Evolutionary conservation across 805 yeast species (phyloP), one percentile per base, ranked within the genome.

Genomic region (Torulaspora franciscae): DNA sequence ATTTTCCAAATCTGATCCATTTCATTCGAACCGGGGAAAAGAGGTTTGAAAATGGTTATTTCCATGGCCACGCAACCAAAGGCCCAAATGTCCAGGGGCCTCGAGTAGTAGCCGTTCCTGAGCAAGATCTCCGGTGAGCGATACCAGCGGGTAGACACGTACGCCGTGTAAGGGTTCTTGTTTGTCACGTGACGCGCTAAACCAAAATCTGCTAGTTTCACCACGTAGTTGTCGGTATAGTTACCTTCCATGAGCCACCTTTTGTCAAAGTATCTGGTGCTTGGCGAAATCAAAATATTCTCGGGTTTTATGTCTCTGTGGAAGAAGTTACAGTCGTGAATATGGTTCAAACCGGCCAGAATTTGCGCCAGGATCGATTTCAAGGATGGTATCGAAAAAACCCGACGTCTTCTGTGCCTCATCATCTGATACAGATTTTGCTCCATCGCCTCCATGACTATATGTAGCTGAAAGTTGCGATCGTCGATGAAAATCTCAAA

Each of bases 301-400:
- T 91, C 97, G 0, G 99, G 98, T 65, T 91, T 91, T 39, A 91
- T 74, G 69, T 91, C 99, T 46, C 99, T 76, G 63, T 91, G 98
- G 47, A 77, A 68, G 52, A 70, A 78, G 23, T 69, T 65, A 30
- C 71, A 68, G 8, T 68, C 65, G 60, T 93, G 99, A 44, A 91
- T 88, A 63, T 91, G 97, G 45, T 79, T 76, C 24, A 90, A 73
- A 3, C 93, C 99, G 45, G 76, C 72, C 46, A 87, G 68, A 1
- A 90, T 63, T 62, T 90, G 97, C 8, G 81, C 66, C 37, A 85
- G 62, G 35, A 88, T 80, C 37, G 88, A 79, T 55, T 74, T 80
- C 49, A 86, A 62, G 3, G 88, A 79, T 24, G 66, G 65, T 1
- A 75, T 70, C 2, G 86, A 75, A 48, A 87, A 81, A 1, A 69